Evolutionary conservation across 2,329 filamentous ascomycete genomes (phyloP), one percentile per base, ranked within the genome.

Genomic region (Penicillium sp.): DNA sequence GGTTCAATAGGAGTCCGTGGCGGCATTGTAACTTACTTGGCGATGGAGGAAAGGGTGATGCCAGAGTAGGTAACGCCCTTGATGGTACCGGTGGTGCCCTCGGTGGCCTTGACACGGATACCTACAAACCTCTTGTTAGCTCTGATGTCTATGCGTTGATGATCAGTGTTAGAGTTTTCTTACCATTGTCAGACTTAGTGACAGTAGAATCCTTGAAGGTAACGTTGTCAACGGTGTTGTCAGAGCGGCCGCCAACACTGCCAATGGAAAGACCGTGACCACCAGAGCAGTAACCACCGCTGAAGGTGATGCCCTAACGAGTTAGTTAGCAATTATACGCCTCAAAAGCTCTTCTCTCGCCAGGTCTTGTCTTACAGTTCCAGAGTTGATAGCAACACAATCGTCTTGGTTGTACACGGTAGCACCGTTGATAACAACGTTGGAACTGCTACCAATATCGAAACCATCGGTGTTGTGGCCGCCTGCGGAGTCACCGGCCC

Each of bases 211-310:
- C 73, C 63, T 83, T 82, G 58, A 89, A 83, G 26, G 76, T 78
- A n/a, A 89, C 80, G 56, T 78, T 81, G 28, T 80, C 72, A 56
- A 89, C 86, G 8, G 68, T 74, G 77, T 88, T 88, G 75, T 86
- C 76, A 56, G 68, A 71, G 53, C 85, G 83, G 15, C 83, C 83
- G 45, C 85, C 85, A n/a, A 88, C 83, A 6, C 83, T 85, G 54
- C 85, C 85, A 67, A 89, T 86, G 59, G 82, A 84, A 19, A 89
- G 76, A 56, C 85, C 85, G 70, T 86, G 84, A n/a, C 84, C 83
- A 24, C 83, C 82, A 2, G 75, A 78, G 78, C 83, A 85, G 24
- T 75, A 73, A 24, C 78, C 78, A 44, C 77, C 76, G 4, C 74
- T 74, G 68, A 83, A 79, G 15, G 72, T 69, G 60, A 79, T 79